Evolutionary conservation across 176 grass and related monocot genomes (phyloP), one percentile per base, ranked within the genome.

Genomic region (Carex scoparia): DNA sequence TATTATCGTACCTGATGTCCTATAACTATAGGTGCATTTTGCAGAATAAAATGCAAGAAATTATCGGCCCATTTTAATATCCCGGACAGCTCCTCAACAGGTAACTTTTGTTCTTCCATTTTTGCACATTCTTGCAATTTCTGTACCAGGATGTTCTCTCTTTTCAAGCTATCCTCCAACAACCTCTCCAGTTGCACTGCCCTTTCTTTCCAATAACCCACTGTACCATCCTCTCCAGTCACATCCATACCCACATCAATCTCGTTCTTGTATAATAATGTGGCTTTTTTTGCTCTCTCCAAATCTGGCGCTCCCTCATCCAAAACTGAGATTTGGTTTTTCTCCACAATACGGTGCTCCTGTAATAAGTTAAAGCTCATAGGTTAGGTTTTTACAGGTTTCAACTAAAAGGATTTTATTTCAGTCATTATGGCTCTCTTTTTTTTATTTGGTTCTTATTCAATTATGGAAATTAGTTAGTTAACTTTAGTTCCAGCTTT

Each of bases 41-140:
- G 92, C 67, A 97, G 90, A 90, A 97, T 89, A 75, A 97, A 93
- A 67, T 97, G 94, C 86, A 97, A 91, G 86, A 97, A 97, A 90
- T 94, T 94, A 86, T 97, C 94, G 37, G 92, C 94, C 46, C 92
- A 83, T 81, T 92, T 85, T 73, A 97, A 87, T 56, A 93, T 94
- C 73, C 66, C 81, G 82, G 90, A 91, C 79, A 97, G 93, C 79
- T 97, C 94, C 74, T 97, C 92, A 27, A 67, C 86, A 27, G 94
- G 92, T 79, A 84, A 76, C 8, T 77, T 88, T 10, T 97, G 86
- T 61, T 88, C 85, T 84, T 91, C 84, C 60, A 93, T 87, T 81
- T 91, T 94, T 37, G 91, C 89, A 79, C 58, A 82, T 81, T 94
- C 86, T 81, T 87, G 81, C 74, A 97, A 75, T 42, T 97, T 93